Base-by-base conservation (phyloP, 306 rosid species). In the Urtica urens region DNA sequence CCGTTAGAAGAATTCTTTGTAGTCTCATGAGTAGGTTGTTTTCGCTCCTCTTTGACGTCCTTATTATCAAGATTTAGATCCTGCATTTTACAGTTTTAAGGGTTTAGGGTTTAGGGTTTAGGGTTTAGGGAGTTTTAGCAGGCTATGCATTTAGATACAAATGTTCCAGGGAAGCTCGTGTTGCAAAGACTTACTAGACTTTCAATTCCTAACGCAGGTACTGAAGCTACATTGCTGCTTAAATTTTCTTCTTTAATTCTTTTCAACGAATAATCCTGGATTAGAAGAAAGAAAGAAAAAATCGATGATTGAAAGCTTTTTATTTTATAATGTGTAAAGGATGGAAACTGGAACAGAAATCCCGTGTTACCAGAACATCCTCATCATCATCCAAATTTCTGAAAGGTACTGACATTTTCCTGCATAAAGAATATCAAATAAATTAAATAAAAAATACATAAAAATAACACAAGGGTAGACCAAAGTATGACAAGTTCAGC, bases 341-440 rank as follows among this genome's bases (percentile, higher is more conserved):
- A 40, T 15, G 7, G 4, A 25, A 11, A 0, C 19, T 7, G 9
- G 15, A 5, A 6, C 18, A 11, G 20, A 39, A 41, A 40, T 45
- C 46, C 15, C 15, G 57, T 40, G 64, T 74, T 42, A 81, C 96
- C 86, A 79, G 78, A 40, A 60, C 26, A 46, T 30, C 72, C 56
- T 76, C 80, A 37, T 53, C 57, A 43, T 80, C 70, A n/a, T 65
- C 55, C 63, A 84, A 53, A 62, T 70, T 68, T 53, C 60, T 31
- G 62, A 76, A 68, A 63, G 93, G 69, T 41, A 46, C 67, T 20
- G 72, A 17, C 31, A 72, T 57, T 20, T 64, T 64, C 75, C 93
- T 81, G 90, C 37, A 41, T 14, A 35, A 62, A 10, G 61, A 23
- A 29, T 15, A 45, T 1, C n/a, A n/a, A n/a, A 46, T 35, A 56